Evolutionary conservation across 2,329 filamentous ascomycete genomes (phyloP).

Genomic region (Fusarium piperis): DNA sequence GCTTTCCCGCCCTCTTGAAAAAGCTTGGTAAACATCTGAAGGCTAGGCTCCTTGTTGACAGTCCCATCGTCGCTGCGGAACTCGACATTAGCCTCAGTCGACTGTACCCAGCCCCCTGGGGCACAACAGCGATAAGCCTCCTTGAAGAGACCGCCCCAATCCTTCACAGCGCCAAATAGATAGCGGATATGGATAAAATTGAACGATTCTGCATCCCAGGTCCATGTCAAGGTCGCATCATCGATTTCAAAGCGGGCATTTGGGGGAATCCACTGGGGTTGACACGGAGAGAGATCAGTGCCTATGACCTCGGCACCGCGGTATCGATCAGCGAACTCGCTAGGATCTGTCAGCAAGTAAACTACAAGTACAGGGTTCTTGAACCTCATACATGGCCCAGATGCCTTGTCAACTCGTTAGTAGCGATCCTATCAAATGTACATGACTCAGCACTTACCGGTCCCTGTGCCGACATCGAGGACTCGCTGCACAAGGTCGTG

Average conservation of each 20-base stretch:
- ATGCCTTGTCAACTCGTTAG: not conserved
- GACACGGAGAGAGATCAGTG: conserved; percentile 21
- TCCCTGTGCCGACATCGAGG: conserved; percentile 16
- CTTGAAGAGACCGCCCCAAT: conserved; percentile 9
- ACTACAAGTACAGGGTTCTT: not conserved
- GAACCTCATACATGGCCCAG: conserved; percentile 13
- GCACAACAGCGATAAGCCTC: conserved; percentile 15
- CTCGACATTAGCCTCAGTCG: conserved; percentile 18
- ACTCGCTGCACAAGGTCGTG: not conserved
- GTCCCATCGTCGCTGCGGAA: conserved; percentile 18
- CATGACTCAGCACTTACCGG: not conserved
- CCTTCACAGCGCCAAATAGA: conserved; percentile 13
- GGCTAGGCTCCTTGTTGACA: not conserved
- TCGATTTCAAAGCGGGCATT: conserved; percentile 25
- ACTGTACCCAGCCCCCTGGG: conserved; percentile 21
- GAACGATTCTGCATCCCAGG: conserved; percentile 5
- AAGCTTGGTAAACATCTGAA: not conserved
- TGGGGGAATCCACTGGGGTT: conserved; percentile 21
- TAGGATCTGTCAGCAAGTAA: not conserved
- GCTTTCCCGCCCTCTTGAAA: not conserved
- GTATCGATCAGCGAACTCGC: conserved; percentile 25
- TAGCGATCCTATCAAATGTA: fast-evolving
- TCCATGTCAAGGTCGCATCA: conserved; percentile 17
- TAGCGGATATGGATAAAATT: conserved; percentile 26
- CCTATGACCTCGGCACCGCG: conserved; percentile 8